These are phyloP conservation scores for Metschnikowia amazonensis DNA, from an alignment of 805 yeast species.

Conservation along the genomic window DNA sequence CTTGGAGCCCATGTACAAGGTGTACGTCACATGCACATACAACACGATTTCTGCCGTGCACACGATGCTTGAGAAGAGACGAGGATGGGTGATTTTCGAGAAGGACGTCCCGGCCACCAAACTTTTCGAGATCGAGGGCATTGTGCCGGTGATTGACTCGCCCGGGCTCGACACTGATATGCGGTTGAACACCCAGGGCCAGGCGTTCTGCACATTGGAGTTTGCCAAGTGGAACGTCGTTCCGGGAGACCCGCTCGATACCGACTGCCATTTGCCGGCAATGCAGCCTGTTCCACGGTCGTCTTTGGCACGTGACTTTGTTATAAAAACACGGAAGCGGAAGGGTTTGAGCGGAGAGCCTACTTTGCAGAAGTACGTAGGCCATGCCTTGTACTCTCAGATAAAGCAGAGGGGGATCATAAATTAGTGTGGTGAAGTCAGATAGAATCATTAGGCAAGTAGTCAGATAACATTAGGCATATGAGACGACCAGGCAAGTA, in stretches of 20 bases:
- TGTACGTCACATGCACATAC: constrained; percentile 54
- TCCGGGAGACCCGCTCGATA: constrained; percentile 90
- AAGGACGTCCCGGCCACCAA: constrained; percentile 70
- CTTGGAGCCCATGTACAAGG: constrained; percentile 74
- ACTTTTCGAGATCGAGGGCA: constrained; percentile 56
- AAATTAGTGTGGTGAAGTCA: too few species aligned
- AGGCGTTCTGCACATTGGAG: constrained; percentile 62
- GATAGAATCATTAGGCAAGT: too few species aligned
- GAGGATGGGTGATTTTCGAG: constrained; percentile 55
- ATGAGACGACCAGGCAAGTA: too few species aligned
- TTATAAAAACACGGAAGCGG: constrained; percentile 81
- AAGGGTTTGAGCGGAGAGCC: constrained; percentile 75
- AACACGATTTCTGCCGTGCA: constrained; percentile 47
- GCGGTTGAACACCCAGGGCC: constrained; percentile 72
- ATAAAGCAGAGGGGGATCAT: constrained; percentile 47
- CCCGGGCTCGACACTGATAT: constrained; percentile 87
- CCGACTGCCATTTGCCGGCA: constrained; percentile 56
- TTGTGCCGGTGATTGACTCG: constrained; percentile 85
- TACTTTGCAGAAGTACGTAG: constrained; percentile 62
- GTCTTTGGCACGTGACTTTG: constrained; percentile 82
- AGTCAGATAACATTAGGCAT: too few species aligned
- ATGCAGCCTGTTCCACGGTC: constrained; percentile 69
- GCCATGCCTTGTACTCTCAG: constrained; percentile 50
- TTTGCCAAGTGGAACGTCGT: constrained; percentile 73
- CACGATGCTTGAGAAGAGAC: constrained; percentile 51